Base-by-base conservation (phyloP, 108 stramenopile species). In the Licmophora abbreviata region DNA sequence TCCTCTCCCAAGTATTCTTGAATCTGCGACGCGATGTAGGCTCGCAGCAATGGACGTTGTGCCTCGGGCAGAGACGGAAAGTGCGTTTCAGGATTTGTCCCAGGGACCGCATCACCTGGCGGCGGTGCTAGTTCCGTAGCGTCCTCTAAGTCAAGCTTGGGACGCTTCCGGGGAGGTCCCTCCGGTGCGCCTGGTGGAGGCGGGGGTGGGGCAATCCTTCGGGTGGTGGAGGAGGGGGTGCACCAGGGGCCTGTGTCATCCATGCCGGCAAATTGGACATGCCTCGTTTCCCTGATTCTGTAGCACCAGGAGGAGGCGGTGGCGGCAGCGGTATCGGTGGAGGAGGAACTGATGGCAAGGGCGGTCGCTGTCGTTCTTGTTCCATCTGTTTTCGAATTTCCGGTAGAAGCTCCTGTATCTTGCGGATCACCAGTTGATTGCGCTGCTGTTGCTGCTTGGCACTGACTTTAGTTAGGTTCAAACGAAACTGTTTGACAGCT, bases 231-330 rank as follows among this genome's bases (percentile, higher is more conserved):
- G 38, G 18, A 18, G 38, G 18, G 3, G 38, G 18, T 4, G 15
- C 38, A 40, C 18, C 18, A 40, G 15, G 15, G 3, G 15, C 53
- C 54, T 78, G 62, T 23, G 81, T 91, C 90, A 92, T 92, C 91
- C 91, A 92, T 8, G 91, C 91, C 14, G 91, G 91, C 17, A 92
- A 57, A 63, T 92, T 92, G 3, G 81, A 83, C 3, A 92, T 86
- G 44, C 71, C 84, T 31, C 91, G 65, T 23, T 69, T 64, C 42
- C 90, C 79, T 21, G 90, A 80, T 47, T 92, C 90, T 43, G 15
- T 15, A 18, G 38, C 5, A 18, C 38, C 38, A 40, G 15, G 18
- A 4, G 52, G 6, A 11, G 58, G 57, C 23, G 59, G 59, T 32
- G 47, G 57, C 17, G 48, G 61, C 10, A 54, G 54, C 33, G 58